Percentiles rank a stretch among this genome's conserved stretches.
phyloP scores from a whole-genome alignment of 176 grass and related monocot genomes.

The Alopecurus myosuroides region DNA sequence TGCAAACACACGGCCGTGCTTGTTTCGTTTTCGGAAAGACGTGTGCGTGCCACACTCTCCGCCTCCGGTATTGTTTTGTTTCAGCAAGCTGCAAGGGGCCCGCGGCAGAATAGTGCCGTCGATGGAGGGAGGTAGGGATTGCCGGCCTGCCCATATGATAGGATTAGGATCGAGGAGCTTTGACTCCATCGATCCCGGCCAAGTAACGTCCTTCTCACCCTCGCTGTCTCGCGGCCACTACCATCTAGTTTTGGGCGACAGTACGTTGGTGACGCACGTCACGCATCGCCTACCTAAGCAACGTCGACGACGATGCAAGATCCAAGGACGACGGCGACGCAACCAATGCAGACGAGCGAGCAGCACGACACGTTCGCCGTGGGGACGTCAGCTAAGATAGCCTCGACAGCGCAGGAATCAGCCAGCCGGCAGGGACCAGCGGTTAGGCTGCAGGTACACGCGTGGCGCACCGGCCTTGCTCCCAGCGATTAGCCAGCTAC shows the following conservation, averaged over 20 bases:
- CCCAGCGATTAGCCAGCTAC: too few species aligned
- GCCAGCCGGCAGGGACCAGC: background rate
- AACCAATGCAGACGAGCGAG: background rate
- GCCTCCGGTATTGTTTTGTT: too few species aligned
- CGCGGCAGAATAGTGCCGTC: too few species aligned
- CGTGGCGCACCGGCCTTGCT: too few species aligned
- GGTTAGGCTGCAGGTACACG: too few species aligned
- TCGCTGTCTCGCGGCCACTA: too few species aligned
- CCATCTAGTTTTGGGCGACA: background rate
- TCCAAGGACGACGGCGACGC: background rate
- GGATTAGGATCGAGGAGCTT: background rate
- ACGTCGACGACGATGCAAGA: background rate
- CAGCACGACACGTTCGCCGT: background rate
- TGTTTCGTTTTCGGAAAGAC: too few species aligned
- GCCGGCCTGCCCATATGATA: background rate
- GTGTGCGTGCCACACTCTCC: too few species aligned
- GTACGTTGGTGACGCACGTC: background rate
- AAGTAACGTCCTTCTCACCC: background rate
- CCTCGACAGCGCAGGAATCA: too few species aligned
- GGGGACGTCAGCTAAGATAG: background rate
- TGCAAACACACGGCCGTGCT: too few species aligned
- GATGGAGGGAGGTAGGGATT: background rate
- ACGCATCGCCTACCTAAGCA: background rate
- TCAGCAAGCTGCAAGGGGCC: too few species aligned
- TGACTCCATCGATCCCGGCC: background rate